Conservation (phyloP, 495 filamentous ascomycete species). For the Lophium mytilinum region DNA sequence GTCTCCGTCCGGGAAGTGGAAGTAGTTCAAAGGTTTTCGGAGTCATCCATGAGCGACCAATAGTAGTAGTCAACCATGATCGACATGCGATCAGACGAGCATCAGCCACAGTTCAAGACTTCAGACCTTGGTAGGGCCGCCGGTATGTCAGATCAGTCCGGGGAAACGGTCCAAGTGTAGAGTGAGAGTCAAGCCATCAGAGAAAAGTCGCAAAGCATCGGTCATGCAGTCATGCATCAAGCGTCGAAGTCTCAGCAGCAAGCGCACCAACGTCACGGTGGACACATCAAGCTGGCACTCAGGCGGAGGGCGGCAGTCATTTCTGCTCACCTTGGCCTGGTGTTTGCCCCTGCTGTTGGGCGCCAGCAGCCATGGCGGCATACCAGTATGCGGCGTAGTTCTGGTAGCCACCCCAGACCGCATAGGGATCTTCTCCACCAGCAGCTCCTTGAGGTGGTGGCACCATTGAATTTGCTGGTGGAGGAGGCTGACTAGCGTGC, state of each 20-base stretch:
- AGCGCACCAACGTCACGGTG: constrained; percentile 16
- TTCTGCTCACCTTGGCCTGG: constrained; percentile 13
- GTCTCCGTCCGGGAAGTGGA: background rate
- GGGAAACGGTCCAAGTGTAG: background rate
- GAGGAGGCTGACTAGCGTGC: constrained; percentile 19
- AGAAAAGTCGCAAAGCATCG: constrained; percentile 4
- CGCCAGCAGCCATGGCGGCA: constrained; percentile 37
- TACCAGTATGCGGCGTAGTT: constrained; percentile 59
- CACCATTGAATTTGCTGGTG: constrained; percentile 30
- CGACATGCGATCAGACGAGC: background rate
- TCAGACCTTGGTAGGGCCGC: background rate
- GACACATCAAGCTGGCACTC: constrained; percentile 10
- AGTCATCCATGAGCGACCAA: background rate
- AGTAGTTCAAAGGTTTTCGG: background rate
- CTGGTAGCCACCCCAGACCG: constrained; percentile 57
- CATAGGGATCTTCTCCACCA: constrained; percentile 48
- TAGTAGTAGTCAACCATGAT: background rate
- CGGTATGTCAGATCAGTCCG: background rate
- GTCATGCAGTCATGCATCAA: constrained; percentile 22
- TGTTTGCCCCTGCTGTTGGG: constrained; percentile 19
- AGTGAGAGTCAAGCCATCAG: constrained; percentile 13
- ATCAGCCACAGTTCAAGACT: constrained; percentile 1
- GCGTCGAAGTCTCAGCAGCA: constrained; percentile 16
- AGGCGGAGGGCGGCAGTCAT: constrained; percentile 16
- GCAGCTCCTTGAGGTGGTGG: constrained; percentile 36